Percentiles rank a stretch among this genome's conserved stretches.
phyloP scores from a whole-genome alignment of 1,284 basidiomycete species.

The Trametes hirsuta region DNA sequence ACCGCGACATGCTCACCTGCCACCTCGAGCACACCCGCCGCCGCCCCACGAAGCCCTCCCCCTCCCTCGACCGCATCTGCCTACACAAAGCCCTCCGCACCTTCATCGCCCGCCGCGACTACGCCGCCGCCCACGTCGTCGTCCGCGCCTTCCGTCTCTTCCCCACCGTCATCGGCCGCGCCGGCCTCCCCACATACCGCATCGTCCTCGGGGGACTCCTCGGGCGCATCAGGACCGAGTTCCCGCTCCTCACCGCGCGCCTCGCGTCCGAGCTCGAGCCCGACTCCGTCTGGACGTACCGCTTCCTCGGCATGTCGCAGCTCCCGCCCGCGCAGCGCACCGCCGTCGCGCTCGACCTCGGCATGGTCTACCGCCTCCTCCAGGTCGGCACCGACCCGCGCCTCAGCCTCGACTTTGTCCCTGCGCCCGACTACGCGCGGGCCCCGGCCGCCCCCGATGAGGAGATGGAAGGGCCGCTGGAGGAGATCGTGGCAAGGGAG shows the following conservation, averaged over 20 bases:
- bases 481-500: background rate
- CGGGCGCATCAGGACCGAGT: constrained; percentile 24
- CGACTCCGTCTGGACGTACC: constrained; percentile 30
- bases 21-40: constrained; percentile 33
- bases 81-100: constrained; percentile 46
- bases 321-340: background rate
- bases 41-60: constrained; percentile 24
- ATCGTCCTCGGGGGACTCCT: constrained; percentile 37
- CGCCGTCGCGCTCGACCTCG: constrained; percentile 6
- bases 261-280: background rate
- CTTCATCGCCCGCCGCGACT: constrained; percentile 49
- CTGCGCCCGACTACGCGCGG: constrained; percentile 3
- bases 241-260: constrained; percentile 2
- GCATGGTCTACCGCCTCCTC: constrained; percentile 22
- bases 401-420: constrained; percentile 18
- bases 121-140: constrained; percentile 46
- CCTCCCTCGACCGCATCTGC: constrained; percentile 38
- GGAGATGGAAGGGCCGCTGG: background rate
- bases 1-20: constrained; percentile 47
- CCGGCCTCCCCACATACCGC: constrained; percentile 44
- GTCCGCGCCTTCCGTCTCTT: constrained; percentile 39
- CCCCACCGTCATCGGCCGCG: constrained; percentile 27
- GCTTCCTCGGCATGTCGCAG: constrained; percentile 32
- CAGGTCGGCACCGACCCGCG: constrained; percentile 15
- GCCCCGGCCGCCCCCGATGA: background rate